A percentile compares a stretch with the other conserved stretches of the same genome.
phyloP scores from a whole-genome alignment of 371 early-diverging fungal genomes.

The Apophysomyces variabilis region DNA sequence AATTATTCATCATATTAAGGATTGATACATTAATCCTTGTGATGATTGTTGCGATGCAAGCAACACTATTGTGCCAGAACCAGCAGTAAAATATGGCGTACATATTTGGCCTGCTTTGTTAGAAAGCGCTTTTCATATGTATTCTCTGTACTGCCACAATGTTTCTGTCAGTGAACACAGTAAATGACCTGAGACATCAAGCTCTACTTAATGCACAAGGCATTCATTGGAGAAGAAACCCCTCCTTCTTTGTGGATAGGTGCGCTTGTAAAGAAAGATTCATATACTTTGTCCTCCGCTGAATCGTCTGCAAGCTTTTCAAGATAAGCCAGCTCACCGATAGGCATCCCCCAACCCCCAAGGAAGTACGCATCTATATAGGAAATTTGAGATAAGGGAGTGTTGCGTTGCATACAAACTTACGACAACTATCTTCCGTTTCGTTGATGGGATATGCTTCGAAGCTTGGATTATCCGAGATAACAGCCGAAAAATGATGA shows the following conservation, averaged over 20 bases:
- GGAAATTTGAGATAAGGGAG: neutral
- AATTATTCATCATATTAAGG: no score
- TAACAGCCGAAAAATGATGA: slow-evolving; percentile 50
- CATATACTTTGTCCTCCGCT: slow-evolving; percentile 37
- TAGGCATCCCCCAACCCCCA: slow-evolving; percentile 48
- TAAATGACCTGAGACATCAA: neutral
- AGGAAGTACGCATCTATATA: slow-evolving; percentile 38
- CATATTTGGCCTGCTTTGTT: no score
- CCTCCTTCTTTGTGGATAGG: slow-evolving; percentile 48
- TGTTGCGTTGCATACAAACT: slow-evolving; percentile 9
- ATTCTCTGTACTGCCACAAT: no score
- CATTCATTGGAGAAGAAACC: slow-evolving; percentile 50
- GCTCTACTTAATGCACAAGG: slow-evolving; percentile 46
- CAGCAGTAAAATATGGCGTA: no score
- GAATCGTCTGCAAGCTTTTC: slow-evolving; percentile 47
- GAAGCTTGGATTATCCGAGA: slow-evolving; percentile 36
- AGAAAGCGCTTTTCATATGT: no score
- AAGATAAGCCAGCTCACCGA: slow-evolving; percentile 50
- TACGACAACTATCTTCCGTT: slow-evolving; percentile 30
- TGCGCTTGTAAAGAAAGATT: slow-evolving; percentile 47
- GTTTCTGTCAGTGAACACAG: no score
- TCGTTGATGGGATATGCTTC: slow-evolving; percentile 42
- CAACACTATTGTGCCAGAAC: no score
- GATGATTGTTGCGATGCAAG: no score
- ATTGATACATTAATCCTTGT: no score